Percentiles rank a stretch among this genome's conserved stretches.
phyloP scores from a whole-genome alignment of 1,284 basidiomycete genomes.

The Naganishia sp. region DNA sequence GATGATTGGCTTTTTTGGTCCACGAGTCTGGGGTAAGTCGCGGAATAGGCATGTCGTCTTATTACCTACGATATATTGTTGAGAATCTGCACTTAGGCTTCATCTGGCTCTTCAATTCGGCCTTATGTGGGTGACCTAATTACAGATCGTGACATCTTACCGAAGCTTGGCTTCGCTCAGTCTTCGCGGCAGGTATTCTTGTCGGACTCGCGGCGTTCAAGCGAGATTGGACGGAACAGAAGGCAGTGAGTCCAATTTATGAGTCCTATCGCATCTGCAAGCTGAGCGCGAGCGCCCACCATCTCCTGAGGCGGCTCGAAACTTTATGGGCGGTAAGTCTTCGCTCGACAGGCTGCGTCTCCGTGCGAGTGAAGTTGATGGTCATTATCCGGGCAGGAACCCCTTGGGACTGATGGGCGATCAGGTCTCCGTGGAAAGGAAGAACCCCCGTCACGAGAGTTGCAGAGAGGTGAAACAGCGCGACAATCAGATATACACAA shows the following conservation, averaged over 20 bases:
- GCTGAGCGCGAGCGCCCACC: background rate
- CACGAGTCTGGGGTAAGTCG: conserved; percentile 56
- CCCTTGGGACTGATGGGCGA: background rate
- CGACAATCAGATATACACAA: too few relatives aligned
- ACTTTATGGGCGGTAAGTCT: conserved; percentile 18
- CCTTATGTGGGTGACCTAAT: conserved; percentile 58
- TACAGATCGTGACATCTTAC: background rate
- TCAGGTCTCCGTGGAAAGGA: too few relatives aligned
- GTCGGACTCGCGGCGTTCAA: conserved; percentile 86
- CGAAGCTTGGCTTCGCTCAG: conserved; percentile 33
- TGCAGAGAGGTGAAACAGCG: too few relatives aligned
- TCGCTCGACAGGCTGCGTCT: background rate
- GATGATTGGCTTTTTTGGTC: conserved; percentile 67
- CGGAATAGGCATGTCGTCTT: background rate
- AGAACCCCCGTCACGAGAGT: too few relatives aligned
- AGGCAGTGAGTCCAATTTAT: background rate
- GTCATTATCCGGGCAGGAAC: background rate
- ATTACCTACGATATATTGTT: conserved; percentile 40
- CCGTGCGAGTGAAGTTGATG: background rate
- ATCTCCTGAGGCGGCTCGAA: background rate
- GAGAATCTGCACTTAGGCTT: conserved; percentile 60
- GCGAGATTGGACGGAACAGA: conserved; percentile 54
- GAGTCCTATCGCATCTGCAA: background rate
- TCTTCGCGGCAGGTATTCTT: conserved; percentile 78
- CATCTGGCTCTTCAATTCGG: conserved; percentile 81